Evolutionary conservation across 2,329 filamentous ascomycete genomes (phyloP), one percentile per base, ranked within the genome.

Genomic region (Colletotrichum eleusines): DNA sequence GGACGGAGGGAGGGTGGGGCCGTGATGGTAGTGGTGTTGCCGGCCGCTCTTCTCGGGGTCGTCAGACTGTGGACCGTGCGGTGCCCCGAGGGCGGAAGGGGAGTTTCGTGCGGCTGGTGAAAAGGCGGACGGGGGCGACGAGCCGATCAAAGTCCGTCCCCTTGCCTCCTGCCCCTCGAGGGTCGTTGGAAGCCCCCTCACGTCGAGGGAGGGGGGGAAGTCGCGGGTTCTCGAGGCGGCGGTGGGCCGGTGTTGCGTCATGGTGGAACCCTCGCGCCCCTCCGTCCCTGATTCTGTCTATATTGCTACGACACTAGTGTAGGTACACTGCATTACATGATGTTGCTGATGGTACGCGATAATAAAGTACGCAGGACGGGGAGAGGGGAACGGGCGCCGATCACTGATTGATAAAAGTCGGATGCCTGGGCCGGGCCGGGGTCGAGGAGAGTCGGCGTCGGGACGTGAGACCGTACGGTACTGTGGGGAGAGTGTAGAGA

Each of bases 401-500:
- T 61, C 58, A 38, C 58, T 61, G 44, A 61, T 61, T 50, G 58
- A 61, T 61, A 50, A 50, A 46, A 50, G 44, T 26, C 31, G 42
- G 42, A 18, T 33, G 26, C 26, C 40, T 42, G 40, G 40, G 42
- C 20, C 26, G 40, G 26, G 23, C 26, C 26, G 35, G 65, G 61
- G 46, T 54, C 46, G 62, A 69, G 62, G 60, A 69, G 62, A 66
- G 66, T 66, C 40, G 54, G 66, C 66, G 38, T 28, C 67, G 55
- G 38, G 3, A 42, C 14, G 7, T 18, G 20, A 16, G 50, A 3
- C 50, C 11, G 44, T 11, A 16, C 28, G 33, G 46, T 18, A n/a
- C 44, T 31, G 61, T n/a, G n/a, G 7, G 8, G 3, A n/a, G 1
- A 44, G 20, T 5, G 38, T 16, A 40, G 26, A n/a, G 23, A 5